These are phyloP conservation scores for Penicillium oxalicum DNA, from an alignment of 2,329 filamentous ascomycete genomes.

Conservation along the genomic window DNA sequence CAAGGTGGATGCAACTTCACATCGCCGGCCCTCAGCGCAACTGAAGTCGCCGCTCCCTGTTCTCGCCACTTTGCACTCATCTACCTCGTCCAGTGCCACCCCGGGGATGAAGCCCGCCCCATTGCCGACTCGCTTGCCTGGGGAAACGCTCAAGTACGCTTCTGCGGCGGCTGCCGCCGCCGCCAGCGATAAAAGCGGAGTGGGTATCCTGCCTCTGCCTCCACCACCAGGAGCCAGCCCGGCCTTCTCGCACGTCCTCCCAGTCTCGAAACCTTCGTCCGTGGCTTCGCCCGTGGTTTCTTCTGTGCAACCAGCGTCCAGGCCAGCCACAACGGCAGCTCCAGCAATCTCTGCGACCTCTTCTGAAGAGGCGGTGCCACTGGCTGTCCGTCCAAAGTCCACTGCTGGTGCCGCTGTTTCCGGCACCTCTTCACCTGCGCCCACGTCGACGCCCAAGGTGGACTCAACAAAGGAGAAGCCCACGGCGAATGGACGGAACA, in stretches of 20 bases:
- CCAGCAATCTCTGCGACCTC: conserved; percentile 27
- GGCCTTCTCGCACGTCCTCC: conserved; percentile 47
- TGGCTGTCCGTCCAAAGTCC: conserved; percentile 44
- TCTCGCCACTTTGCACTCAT: conserved; percentile 77
- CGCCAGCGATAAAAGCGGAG: conserved; percentile 76
- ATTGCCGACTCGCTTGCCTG: conserved; percentile 73
- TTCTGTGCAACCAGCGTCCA: conserved; percentile 45
- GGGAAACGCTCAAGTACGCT: conserved; percentile 91
- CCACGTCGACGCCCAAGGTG: conserved; percentile 43
- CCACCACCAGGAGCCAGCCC: conserved; percentile 66
- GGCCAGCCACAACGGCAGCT: conserved; percentile 24
- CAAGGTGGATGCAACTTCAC: conserved; percentile 53
- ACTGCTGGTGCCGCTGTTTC: conserved; percentile 35
- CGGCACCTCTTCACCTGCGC: conserved; percentile 42
- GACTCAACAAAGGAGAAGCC: conserved; percentile 39
- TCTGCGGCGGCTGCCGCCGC: conserved; percentile 92
- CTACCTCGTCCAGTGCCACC: conserved; percentile 41
- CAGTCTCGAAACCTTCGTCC: conserved; percentile 50
- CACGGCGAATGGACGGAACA: conserved; percentile 46
- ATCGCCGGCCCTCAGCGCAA: conserved; percentile 75
- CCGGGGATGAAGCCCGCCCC: conserved; percentile 87
- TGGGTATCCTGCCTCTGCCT: conserved; percentile 88
- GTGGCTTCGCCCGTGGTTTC: conserved; percentile 52
- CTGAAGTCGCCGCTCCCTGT: conserved; percentile 92
- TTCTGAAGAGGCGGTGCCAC: conserved; percentile 32